Conservation (phyloP, 371 early-diverging fungal species). For the Mortierella polycephala region DNA sequence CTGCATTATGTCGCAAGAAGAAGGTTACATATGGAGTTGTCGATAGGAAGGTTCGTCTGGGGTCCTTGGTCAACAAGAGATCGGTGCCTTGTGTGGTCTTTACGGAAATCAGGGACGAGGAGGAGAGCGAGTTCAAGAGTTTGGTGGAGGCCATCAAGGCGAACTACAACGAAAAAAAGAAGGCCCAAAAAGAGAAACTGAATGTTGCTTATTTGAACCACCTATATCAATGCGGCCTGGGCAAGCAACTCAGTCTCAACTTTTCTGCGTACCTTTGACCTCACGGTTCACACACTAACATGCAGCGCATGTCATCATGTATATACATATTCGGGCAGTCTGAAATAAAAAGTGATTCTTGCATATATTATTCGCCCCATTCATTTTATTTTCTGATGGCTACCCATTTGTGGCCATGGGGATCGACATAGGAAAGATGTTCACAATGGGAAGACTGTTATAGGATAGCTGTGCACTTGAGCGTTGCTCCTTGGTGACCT, state of each 20-base stretch:
- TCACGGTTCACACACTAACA: no score
- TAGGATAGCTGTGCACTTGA: constrained; percentile 35
- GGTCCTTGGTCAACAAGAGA: constrained; percentile 98
- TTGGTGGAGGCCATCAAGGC: constrained; percentile 88
- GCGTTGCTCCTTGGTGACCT: constrained; percentile 28
- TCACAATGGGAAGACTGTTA: constrained; percentile 41
- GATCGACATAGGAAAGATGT: constrained; percentile 21
- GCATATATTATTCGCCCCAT: neutral
- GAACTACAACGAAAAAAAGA: no score
- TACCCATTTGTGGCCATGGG: constrained; percentile 20
- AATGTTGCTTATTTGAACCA: no score
- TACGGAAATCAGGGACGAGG: constrained; percentile 92
- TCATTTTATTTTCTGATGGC: neutral
- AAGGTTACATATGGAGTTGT: constrained; percentile 98
- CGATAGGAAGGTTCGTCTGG: constrained; percentile 96
- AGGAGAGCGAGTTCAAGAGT: constrained; percentile 86
- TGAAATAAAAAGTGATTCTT: neutral
- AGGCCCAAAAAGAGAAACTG: no score
- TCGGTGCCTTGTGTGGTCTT: constrained; percentile 95
- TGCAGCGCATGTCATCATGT: neutral
- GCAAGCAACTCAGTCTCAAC: no score
- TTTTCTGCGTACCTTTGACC: no score
- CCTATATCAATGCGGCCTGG: no score
- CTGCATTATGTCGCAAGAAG: constrained; percentile 99
- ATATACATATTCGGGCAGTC: neutral